Evolutionary conservation across 2,329 filamentous ascomycete species (phyloP).

Genomic region (Talaromyces albobiverticillius): DNA sequence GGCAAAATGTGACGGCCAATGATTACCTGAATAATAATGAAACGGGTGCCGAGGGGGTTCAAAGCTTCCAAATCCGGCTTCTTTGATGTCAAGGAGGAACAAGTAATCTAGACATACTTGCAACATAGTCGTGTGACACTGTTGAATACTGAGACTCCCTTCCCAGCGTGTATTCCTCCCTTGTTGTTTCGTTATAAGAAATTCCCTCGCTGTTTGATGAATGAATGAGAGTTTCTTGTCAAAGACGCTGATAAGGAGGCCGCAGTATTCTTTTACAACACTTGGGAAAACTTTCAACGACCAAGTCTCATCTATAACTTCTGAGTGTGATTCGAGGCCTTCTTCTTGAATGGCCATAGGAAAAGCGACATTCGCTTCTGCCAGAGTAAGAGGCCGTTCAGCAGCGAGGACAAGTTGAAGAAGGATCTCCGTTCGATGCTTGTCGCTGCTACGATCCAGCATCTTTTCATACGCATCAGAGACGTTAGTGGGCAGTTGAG

Average conservation of each 20-base stretch:
- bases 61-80: background rate
- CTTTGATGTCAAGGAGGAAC: background rate
- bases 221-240: constrained; percentile 1
- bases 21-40: background rate
- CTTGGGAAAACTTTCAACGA: background rate
- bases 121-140: background rate
- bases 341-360: background rate
- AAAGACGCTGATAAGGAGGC: background rate
- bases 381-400: background rate
- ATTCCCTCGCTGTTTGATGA: constrained; percentile 5
- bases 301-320: background rate
- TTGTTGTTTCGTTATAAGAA: background rate
- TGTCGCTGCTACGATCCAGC: background rate
- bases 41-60: background rate
- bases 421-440: background rate
- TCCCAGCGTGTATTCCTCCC: background rate
- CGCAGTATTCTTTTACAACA: background rate
- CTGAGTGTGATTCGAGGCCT: background rate
- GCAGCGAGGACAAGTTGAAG: constrained; percentile 2
- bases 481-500: background rate
- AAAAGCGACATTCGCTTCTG: background rate
- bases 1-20: background rate
- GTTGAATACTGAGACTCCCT: background rate
- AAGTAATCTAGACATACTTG: background rate
- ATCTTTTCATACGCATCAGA: background rate